Evolutionary conservation across 2,329 filamentous ascomycete genomes (phyloP).

Genomic region (Fusarium tuaranense): DNA sequence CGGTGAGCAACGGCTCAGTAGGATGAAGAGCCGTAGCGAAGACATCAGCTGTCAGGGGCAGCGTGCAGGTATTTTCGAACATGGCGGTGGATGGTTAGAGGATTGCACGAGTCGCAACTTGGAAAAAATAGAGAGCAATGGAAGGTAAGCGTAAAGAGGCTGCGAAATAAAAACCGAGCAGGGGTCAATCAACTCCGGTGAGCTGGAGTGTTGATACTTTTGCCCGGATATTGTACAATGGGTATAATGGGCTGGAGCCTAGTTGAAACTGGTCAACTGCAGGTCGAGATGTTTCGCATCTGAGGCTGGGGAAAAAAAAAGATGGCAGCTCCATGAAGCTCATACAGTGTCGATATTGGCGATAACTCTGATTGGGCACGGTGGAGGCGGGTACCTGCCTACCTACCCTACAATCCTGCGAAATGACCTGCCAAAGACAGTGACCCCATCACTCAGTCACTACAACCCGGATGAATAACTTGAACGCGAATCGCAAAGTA

Average conservation of each 20-base stretch:
- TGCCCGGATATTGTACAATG: not conserved
- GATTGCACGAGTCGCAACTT: not conserved
- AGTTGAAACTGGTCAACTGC: not conserved
- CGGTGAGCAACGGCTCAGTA: slow-evolving; percentile 82
- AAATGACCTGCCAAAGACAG: not conserved
- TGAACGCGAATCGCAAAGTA: not conserved
- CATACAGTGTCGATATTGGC: not conserved
- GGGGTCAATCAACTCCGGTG: not conserved
- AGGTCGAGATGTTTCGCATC: not conserved
- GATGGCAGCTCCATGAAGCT: not conserved
- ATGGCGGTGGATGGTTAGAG: slow-evolving; percentile 57
- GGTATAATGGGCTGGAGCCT: not conserved
- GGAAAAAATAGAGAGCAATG: not conserved
- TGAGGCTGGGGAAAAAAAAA: not conserved
- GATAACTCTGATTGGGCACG: not conserved
- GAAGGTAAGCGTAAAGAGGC: not conserved
- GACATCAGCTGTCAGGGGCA: slow-evolving; percentile 86
- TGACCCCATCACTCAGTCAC: not conserved
- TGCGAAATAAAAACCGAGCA: not conserved
- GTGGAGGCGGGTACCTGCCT: not conserved
- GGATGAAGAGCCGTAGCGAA: slow-evolving; percentile 92
- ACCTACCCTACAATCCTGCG: not conserved
- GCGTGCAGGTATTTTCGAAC: slow-evolving; percentile 92
- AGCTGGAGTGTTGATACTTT: not conserved
- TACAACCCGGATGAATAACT: not conserved